A percentile compares a stretch with the other conserved stretches of the same genome.
phyloP scores from a whole-genome alignment of 257 asterid genomes.

The Solanum rostratum region DNA sequence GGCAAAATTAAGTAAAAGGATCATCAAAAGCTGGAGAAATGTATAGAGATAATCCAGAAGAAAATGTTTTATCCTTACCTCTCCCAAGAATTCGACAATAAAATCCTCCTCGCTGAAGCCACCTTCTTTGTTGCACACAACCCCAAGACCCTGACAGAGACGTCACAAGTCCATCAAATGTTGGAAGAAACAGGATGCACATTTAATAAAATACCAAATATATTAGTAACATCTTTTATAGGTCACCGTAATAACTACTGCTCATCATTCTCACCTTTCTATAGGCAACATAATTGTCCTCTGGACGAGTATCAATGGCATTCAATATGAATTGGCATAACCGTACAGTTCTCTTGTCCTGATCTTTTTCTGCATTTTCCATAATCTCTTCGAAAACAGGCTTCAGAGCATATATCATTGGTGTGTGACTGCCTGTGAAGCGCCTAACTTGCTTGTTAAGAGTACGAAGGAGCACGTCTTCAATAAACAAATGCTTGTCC shows the following conservation, averaged over 20 bases:
- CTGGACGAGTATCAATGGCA: slow-evolving; percentile 77
- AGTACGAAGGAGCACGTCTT: slow-evolving; percentile 78
- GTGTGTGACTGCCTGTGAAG: slow-evolving; percentile 82
- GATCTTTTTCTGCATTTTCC: slow-evolving; percentile 44
- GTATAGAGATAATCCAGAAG: neutral
- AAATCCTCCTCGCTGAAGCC: slow-evolving; percentile 91
- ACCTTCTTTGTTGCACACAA: slow-evolving; percentile 91
- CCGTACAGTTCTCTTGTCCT: slow-evolving; percentile 50
- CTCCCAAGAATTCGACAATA: slow-evolving; percentile 96
- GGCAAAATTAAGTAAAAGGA: neutral
- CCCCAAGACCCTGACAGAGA: slow-evolving; percentile 87
- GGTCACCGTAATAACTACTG: neutral
- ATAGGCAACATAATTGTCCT: slow-evolving; percentile 89
- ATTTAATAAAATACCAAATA: neutral
- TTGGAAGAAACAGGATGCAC: neutral
- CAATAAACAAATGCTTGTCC: slow-evolving; percentile 83
- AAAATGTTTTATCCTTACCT: slow-evolving; percentile 36
- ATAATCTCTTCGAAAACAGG: slow-evolving; percentile 77
- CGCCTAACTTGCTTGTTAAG: slow-evolving; percentile 75
- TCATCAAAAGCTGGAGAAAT: neutral
- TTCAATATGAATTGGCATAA: slow-evolving; percentile 65
- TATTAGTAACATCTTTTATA: neutral
- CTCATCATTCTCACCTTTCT: slow-evolving; percentile 58
- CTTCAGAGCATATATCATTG: slow-evolving; percentile 75
- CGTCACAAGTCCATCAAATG: slow-evolving; percentile 4